These are phyloP conservation scores for Ustilago shanxiensis DNA, from an alignment of 1,284 basidiomycete genomes.

Conservation along the genomic window DNA sequence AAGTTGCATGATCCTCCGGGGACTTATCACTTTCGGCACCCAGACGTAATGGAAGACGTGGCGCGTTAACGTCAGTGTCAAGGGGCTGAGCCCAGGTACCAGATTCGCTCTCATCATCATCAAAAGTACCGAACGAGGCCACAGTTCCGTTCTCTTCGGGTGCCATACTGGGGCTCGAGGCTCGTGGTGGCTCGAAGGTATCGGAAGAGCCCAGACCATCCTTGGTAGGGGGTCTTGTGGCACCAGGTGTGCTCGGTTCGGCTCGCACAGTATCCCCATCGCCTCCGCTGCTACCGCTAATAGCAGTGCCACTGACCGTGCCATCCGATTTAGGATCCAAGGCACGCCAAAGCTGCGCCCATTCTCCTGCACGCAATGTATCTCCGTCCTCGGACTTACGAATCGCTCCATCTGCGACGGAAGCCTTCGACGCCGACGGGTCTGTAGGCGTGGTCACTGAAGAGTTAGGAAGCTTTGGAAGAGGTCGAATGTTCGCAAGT, in stretches of 20 bases:
- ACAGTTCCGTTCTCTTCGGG: constrained; percentile 56
- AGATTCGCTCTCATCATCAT: constrained; percentile 59
- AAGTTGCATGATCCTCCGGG: constrained; percentile 32
- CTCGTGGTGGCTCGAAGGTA: constrained; percentile 12
- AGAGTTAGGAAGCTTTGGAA: constrained; percentile 47
- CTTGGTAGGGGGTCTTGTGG: constrained; percentile 29
- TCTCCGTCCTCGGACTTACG: constrained; percentile 55
- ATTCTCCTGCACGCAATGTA: constrained; percentile 55
- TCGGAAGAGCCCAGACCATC: constrained; percentile 12
- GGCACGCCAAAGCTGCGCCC: constrained; percentile 46
- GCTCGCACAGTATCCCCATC: constrained; percentile 49
- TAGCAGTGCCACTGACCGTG: constrained; percentile 28
- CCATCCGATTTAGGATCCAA: constrained; percentile 30
- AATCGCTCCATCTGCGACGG: constrained; percentile 1
- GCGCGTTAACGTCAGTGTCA: constrained; percentile 43
- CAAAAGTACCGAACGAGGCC: constrained; percentile 58
- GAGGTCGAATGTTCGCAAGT: constrained; percentile 55
- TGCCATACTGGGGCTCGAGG: constrained; percentile 22
- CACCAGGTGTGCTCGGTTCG: constrained; percentile 43
- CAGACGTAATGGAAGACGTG: constrained; percentile 40
- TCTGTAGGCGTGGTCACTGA: constrained; percentile 36
- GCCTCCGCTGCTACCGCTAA: constrained; percentile 48
- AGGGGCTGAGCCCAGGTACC: constrained; percentile 68
- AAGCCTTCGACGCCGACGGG: constrained; percentile 4
- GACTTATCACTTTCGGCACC: constrained; percentile 14